Evolutionary conservation across 345 rosid species (phyloP), one percentile per base, ranked within the genome.

Genomic region (Eucalyptus paniculata): DNA sequence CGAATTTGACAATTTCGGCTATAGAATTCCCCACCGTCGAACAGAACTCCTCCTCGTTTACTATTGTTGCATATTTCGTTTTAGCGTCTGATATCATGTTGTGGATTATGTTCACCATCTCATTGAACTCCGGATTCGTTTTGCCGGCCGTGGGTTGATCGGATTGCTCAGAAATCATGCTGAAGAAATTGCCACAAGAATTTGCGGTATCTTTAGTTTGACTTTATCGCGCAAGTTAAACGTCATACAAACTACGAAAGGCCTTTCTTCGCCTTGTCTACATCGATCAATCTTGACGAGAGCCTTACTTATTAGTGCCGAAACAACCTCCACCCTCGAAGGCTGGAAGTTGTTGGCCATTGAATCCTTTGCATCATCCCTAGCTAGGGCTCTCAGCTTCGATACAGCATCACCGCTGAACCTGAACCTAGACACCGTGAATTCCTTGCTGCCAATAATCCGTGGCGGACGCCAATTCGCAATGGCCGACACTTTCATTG

Each of bases 161-260:
- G 53, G 87, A n/a, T 5, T 9, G 0, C 56, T 12, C 87, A 9
- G 18, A 50, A 32, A 47, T 53, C 34, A 47, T 6, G 40, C 34
- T 3, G 58, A 2, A 54, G 53, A 83, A 37, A 86, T 85, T 89
- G 62, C 90, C 87, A 18, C 47, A 58, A 9, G 80, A 8, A 26
- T 89, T 19, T 11, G 47, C 32, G 1, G 87, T 1, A 83, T 62
- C 17, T 12, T 30, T 8, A 81, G 4, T 0, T 13, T 16, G 0
- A 67, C 62, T 14, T 62, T 83, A 8, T 2, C 45, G 8, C 87
- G 90, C 30, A 89, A 44, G 45, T 45, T 45, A 45, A 45, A 45
- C 11, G 47, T 45, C 47, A 45, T 45, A 45, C 4, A 45, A 45
- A 45, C 47, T 45, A 1, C 11, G 47, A 45, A 45, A 45, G 47